Conservation (phyloP, 2,329 filamentous ascomycete genomes). For the Colletotrichum viniferum region DNA sequence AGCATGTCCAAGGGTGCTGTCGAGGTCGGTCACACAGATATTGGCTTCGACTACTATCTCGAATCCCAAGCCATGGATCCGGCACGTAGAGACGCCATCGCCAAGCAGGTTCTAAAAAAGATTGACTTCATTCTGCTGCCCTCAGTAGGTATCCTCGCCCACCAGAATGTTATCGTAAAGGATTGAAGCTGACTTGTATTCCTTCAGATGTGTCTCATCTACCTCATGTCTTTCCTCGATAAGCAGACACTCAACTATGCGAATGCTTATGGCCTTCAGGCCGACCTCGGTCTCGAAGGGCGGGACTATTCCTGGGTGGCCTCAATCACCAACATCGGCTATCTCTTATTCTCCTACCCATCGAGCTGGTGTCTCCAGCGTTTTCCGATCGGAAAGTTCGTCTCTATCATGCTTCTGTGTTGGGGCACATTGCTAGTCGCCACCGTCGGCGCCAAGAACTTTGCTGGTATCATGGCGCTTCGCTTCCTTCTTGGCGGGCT, state of each 20-base stretch:
- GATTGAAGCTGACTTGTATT: neutral
- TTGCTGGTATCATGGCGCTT: slow-evolving; percentile 28
- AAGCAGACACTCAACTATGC: neutral
- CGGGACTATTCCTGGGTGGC: neutral
- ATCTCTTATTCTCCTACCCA: neutral
- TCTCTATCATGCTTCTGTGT: neutral
- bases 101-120: neutral
- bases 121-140: neutral
- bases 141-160: too few relatives aligned
- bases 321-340: neutral
- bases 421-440: neutral
- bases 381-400: neutral
- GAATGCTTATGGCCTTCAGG: neutral
- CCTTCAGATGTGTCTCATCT: neutral
- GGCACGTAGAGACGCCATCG: neutral
- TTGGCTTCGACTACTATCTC: neutral
- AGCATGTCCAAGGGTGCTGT: neutral
- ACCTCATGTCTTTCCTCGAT: neutral
- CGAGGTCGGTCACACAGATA: neutral
- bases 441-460: slow-evolving; percentile 21
- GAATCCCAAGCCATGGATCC: neutral
- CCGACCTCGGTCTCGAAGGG: neutral
- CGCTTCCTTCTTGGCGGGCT: slow-evolving; percentile 36
- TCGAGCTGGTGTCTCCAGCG: neutral
- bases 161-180: too few relatives aligned